Evolutionary conservation across 371 early-diverging fungal species (phyloP).

Genomic region (Apophysomyces trapeziformis): DNA sequence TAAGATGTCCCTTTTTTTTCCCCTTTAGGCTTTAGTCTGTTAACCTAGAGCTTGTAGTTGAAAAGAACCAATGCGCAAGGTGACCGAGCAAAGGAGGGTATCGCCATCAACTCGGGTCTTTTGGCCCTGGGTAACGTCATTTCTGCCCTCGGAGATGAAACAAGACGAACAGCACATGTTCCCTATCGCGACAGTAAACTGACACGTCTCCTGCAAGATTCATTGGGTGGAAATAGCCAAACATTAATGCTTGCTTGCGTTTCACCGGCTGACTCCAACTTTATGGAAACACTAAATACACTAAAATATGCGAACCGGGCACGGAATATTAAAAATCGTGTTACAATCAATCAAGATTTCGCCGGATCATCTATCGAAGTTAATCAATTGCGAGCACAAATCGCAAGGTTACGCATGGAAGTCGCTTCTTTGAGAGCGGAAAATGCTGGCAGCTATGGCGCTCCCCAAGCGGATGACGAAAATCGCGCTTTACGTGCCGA

Average conservation of each 20-base stretch:
- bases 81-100: slow-evolving; percentile 94
- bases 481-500: slow-evolving; percentile 53
- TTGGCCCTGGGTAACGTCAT: slow-evolving; percentile 98
- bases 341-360: slow-evolving; percentile 73
- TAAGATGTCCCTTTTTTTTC: slow-evolving; percentile 9
- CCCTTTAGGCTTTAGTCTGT: not conserved
- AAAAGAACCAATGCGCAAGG: slow-evolving; percentile 94
- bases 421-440: slow-evolving; percentile 50
- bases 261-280: slow-evolving; percentile 74
- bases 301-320: slow-evolving; percentile 90
- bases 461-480: slow-evolving; percentile 41
- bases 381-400: slow-evolving; percentile 68
- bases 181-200: slow-evolving; percentile 98
- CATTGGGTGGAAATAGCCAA: slow-evolving; percentile 90
- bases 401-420: slow-evolving; percentile 64
- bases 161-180: slow-evolving; percentile 68
- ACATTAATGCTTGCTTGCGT: slow-evolving; percentile 95
- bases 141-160: slow-evolving; percentile 87
- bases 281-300: slow-evolving; percentile 89
- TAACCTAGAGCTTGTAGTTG: slow-evolving; percentile 43
- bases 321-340: slow-evolving; percentile 85
- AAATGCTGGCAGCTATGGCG: slow-evolving; percentile 29
- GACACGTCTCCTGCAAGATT: slow-evolving; percentile 95
- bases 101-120: slow-evolving; percentile 96
- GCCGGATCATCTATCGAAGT: slow-evolving; percentile 58